Conservation (phyloP, 495 filamentous ascomycete species). For the Lasiosphaeris hirsuta region DNA sequence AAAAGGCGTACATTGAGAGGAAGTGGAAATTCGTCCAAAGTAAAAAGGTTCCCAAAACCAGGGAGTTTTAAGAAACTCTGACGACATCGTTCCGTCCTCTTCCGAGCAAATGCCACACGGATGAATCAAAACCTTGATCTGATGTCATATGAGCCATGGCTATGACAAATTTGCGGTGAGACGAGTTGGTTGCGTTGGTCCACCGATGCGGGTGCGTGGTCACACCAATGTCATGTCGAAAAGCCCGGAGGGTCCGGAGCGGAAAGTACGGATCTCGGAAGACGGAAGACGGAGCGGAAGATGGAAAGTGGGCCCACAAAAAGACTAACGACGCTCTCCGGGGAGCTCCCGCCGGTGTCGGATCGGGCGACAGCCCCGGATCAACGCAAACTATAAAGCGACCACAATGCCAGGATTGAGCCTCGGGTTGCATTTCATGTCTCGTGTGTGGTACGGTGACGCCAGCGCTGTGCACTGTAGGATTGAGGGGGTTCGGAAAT, state of each 20-base stretch:
- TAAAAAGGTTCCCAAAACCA: too few relatives aligned
- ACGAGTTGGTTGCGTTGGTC: neutral
- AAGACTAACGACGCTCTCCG: neutral
- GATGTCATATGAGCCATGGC: constrained; percentile 2
- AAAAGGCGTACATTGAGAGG: too few relatives aligned
- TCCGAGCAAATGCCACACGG: neutral
- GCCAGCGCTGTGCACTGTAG: constrained; percentile 81
- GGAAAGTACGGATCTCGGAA: constrained; percentile 25
- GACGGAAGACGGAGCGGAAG: constrained; percentile 20
- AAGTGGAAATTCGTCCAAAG: too few relatives aligned
- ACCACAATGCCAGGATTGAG: constrained; percentile 58
- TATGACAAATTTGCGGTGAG: neutral
- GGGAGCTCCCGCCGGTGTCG: neutral
- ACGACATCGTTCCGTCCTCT: neutral
- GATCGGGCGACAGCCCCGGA: neutral
- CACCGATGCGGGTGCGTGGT: neutral
- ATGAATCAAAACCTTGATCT: neutral
- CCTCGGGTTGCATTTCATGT: constrained; percentile 77
- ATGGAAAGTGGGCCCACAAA: constrained; percentile 2
- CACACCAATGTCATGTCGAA: neutral
- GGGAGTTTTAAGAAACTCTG: neutral
- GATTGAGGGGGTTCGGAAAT: constrained; percentile 74
- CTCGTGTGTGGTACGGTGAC: constrained; percentile 87
- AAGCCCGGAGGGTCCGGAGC: constrained; percentile 3
- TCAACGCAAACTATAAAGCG: constrained; percentile 42